phyloP scores from a whole-genome alignment of 495 filamentous ascomycete genomes.

The Hypoxylon lienhwacheense region DNA sequence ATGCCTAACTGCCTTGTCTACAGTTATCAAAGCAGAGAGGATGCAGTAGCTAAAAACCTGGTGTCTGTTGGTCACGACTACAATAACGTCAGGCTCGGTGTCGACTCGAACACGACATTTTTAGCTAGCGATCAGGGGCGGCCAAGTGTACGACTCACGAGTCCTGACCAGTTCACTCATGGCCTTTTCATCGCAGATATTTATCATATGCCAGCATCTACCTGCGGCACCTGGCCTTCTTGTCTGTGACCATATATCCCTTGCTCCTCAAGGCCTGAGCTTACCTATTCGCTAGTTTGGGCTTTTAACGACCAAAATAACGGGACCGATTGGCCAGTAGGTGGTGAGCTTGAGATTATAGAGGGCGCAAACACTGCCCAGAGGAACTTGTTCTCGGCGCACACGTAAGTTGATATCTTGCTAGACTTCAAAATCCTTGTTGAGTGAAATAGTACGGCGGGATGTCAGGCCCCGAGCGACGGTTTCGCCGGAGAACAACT shows the following conservation, averaged over 20 bases:
- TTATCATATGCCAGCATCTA: conserved; percentile 67
- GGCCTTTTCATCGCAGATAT: conserved; percentile 69
- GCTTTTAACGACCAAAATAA: conserved; percentile 42
- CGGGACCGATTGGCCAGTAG: conserved; percentile 58
- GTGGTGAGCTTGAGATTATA: conserved; percentile 83
- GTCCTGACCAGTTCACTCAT: conserved; percentile 61
- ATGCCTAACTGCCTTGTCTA: conserved; percentile 3
- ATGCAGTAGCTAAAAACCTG: conserved; percentile 32
- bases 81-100: conserved; percentile 52
- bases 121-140: conserved; percentile 53
- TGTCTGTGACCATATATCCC: conserved; percentile 34
- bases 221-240: conserved; percentile 74
- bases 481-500: conserved; percentile 39
- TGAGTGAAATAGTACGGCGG: conserved; percentile 51
- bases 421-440: conserved; percentile 48
- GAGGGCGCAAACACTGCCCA: conserved; percentile 70
- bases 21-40: conserved; percentile 39
- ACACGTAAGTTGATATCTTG: conserved; percentile 51
- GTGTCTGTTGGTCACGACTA: conserved; percentile 49
- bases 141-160: conserved; percentile 65
- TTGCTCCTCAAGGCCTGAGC: neutral
- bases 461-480: conserved; percentile 39
- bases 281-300: conserved; percentile 35
- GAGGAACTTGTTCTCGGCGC: conserved; percentile 66
- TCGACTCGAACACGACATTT: conserved; percentile 42